Evolutionary conservation across 352 stramenopile species (phyloP).

Genomic region (Phytophthora crassamura): DNA sequence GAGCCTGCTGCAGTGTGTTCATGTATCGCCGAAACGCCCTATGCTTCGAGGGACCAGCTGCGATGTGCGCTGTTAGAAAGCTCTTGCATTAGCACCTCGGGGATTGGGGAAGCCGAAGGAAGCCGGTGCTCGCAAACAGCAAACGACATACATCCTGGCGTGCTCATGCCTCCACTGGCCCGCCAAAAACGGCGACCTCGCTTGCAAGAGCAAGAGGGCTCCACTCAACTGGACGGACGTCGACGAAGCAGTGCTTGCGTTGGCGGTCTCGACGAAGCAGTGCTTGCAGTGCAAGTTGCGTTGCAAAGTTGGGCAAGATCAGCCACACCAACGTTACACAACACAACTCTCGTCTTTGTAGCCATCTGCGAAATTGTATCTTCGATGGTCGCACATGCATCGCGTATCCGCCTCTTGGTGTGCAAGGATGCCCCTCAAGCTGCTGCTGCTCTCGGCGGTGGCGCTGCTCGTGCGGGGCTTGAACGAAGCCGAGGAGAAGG

Average conservation of each 20-base stretch:
- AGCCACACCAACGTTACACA: neutral
- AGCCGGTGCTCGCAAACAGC: neutral
- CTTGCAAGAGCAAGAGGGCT: neutral
- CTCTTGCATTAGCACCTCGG: slow-evolving; percentile 5
- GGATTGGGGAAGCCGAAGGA: slow-evolving; percentile 3
- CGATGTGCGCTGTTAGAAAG: neutral
- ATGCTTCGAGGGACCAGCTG: neutral
- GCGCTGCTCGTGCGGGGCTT: slow-evolving; percentile 7
- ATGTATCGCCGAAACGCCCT: slow-evolving; percentile 1
- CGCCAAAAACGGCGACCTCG: neutral
- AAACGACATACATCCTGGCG: neutral
- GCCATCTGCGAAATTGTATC: slow-evolving; percentile 8
- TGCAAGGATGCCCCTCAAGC: slow-evolving; percentile 3
- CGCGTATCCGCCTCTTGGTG: neutral
- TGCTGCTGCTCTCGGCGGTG: neutral
- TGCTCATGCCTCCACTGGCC: neutral
- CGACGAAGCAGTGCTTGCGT: too few relatives aligned
- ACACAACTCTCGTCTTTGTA: neutral
- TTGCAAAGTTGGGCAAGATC: neutral
- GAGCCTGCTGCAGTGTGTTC: neutral
- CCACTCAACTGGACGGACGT: neutral
- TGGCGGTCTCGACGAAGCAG: too few relatives aligned
- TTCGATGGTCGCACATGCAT: slow-evolving; percentile 22
- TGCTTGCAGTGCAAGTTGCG: too few relatives aligned
- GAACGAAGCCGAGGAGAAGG: neutral